Evolutionary conservation across 768 basidiomycete genomes (phyloP).

Genomic region (Lactarius sp.): DNA sequence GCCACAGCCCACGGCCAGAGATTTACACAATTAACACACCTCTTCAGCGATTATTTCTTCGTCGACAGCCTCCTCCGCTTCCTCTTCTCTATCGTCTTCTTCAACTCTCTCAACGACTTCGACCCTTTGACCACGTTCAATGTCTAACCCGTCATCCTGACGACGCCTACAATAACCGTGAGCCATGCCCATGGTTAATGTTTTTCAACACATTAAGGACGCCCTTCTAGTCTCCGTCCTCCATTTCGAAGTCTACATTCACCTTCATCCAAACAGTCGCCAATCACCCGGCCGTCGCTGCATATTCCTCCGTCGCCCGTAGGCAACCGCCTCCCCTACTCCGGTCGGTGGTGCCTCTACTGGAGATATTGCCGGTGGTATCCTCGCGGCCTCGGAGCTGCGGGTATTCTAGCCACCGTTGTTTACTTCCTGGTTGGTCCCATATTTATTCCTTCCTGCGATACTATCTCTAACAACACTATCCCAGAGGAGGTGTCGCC

Average conservation of each 20-base stretch:
- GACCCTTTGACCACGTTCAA: background rate
- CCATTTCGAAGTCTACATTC: background rate
- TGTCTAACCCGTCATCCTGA: background rate
- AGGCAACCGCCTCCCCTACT: constrained; percentile 8
- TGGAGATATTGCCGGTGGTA: constrained; percentile 34
- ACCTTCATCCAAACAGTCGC: constrained; percentile 11
- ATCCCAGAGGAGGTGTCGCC: constrained; percentile 30
- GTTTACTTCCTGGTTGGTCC: constrained; percentile 36
- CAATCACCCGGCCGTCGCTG: background rate
- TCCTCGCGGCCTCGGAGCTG: constrained; percentile 34
- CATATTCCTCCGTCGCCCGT: constrained; percentile 3
- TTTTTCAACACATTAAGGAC: background rate
- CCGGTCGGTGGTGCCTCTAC: constrained; percentile 18
- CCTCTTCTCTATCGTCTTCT: background rate
- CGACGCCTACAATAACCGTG: background rate
- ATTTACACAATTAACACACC: background rate
- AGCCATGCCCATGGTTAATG: background rate
- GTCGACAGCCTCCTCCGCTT: background rate
- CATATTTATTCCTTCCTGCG: background rate
- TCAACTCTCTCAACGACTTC: background rate
- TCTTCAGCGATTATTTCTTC: background rate
- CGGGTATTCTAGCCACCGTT: constrained; percentile 32
- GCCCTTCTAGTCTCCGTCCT: background rate
- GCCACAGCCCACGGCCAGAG: too few species aligned
- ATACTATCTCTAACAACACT: background rate